A percentile compares a stretch with the other conserved stretches of the same genome.
These are phyloP conservation scores for Daldinia decipiens DNA, from an alignment of 495 filamentous ascomycete genomes.

Conservation along the genomic window DNA sequence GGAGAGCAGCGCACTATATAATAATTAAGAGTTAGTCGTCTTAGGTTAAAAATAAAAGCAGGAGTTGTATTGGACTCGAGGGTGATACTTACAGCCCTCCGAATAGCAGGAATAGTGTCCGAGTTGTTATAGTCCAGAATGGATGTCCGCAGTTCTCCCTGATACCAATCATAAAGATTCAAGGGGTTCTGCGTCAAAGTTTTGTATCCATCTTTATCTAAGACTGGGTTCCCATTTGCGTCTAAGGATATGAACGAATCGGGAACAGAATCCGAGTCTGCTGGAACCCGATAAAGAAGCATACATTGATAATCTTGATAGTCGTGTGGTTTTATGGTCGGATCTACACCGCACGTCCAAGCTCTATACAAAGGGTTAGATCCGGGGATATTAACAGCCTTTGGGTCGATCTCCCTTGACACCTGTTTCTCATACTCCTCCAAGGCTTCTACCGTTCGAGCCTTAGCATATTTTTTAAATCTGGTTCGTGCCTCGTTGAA, in stretches of 20 bases:
- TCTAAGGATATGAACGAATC: neutral
- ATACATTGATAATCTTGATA: too few species aligned
- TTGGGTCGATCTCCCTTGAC: neutral
- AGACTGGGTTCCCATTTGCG: neutral
- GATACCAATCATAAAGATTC: constrained; percentile 30
- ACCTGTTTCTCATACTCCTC: neutral
- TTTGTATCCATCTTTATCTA: neutral
- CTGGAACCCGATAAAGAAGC: too few species aligned
- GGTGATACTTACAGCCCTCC: constrained; percentile 27
- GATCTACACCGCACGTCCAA: neutral
- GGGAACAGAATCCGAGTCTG: neutral
- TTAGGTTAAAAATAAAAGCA: neutral
- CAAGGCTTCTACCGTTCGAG: neutral
- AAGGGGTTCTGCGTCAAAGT: neutral
- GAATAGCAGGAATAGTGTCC: constrained; percentile 1
- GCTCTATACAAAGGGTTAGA: neutral
- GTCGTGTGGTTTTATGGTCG: neutral
- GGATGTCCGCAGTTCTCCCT: constrained; percentile 30
- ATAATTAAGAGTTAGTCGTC: constrained; percentile 10
- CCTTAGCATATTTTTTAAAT: neutral
- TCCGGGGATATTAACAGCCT: neutral
- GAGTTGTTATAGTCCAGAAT: constrained; percentile 30
- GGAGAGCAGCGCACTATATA: constrained; percentile 26
- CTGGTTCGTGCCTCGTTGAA: neutral
- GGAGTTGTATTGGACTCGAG: neutral